Percentiles rank a stretch among this genome's conserved stretches.
phyloP scores from a whole-genome alignment of 371 early-diverging fungal species.

The Funneliformis caledonium region DNA sequence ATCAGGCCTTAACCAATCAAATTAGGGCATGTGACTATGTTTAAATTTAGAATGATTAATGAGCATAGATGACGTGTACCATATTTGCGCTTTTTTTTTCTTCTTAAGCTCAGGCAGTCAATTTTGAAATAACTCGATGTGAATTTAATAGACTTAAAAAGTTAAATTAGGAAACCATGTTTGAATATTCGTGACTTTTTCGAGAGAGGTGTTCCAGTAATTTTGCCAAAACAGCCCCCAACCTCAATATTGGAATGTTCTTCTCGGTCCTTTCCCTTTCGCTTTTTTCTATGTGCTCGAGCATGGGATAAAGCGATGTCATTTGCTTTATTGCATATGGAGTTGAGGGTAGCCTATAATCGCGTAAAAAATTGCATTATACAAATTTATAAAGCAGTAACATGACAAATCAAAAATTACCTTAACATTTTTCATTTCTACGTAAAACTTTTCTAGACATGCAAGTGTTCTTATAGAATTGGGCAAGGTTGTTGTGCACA shows the following conservation, averaged over 20 bases:
- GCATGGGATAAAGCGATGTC: constrained; percentile 24
- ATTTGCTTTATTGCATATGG: constrained; percentile 28
- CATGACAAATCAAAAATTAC: constrained; percentile 6
- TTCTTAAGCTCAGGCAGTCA: no score
- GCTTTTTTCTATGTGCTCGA: constrained; percentile 34
- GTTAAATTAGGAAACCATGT: neutral
- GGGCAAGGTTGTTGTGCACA: constrained; percentile 28
- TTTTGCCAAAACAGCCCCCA: constrained; percentile 34
- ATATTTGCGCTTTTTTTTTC: no score
- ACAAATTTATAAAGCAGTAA: constrained; percentile 27
- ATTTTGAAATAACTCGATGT: no score
- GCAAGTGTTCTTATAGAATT: constrained; percentile 38
- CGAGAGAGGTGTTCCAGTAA: constrained; percentile 19
- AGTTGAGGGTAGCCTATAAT: constrained; percentile 27
- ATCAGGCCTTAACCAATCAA: neutral
- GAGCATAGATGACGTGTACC: no score
- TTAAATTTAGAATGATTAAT: no score
- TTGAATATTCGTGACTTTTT: neutral
- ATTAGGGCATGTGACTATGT: no score
- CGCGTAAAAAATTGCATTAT: constrained; percentile 19
- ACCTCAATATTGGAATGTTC: constrained; percentile 1
- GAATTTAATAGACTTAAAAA: no score
- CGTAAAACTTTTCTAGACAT: constrained; percentile 24
- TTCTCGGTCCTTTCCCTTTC: constrained; percentile 9
- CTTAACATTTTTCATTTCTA: constrained; percentile 29